Percentiles rank a stretch among this genome's conserved stretches.
These are phyloP conservation scores for Phytophthora palmivora DNA, from an alignment of 352 stramenopile species.

Conservation along the genomic window DNA sequence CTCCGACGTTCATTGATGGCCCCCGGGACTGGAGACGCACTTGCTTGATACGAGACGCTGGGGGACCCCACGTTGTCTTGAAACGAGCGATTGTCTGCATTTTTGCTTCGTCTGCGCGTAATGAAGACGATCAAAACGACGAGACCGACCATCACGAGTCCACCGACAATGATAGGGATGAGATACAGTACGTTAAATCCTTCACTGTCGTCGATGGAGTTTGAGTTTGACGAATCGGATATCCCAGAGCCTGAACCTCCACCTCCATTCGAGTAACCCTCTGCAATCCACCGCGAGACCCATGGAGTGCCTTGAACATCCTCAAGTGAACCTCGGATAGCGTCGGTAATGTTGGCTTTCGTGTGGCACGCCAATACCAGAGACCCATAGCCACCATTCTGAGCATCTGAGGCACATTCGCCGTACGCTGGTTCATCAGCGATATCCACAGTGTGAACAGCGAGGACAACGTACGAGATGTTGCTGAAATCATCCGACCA, in stretches of 20 bases:
- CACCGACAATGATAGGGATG: constrained; percentile 11
- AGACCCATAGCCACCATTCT: constrained; percentile 24
- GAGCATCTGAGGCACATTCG: constrained; percentile 1
- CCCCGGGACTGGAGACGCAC: not conserved
- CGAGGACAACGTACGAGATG: constrained; percentile 20
- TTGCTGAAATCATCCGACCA: constrained; percentile 16
- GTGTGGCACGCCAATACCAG: constrained; percentile 24
- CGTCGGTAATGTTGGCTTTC: constrained; percentile 5
- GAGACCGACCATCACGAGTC: constrained; percentile 1
- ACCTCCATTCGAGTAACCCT: constrained; percentile 6
- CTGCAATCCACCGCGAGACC: constrained; percentile 19
- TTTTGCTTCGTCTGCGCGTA: constrained; percentile 1
- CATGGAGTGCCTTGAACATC: constrained; percentile 17
- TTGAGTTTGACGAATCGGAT: not conserved
- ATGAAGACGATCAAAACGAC: constrained; percentile 1
- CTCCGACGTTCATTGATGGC: not conserved
- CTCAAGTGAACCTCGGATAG: not conserved
- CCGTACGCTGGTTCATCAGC: constrained; percentile 14
- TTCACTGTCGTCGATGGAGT: not conserved
- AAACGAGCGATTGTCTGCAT: not conserved
- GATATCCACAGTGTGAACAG: constrained; percentile 14
- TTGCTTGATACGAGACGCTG: not conserved
- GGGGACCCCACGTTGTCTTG: not conserved
- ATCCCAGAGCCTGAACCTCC: not conserved
- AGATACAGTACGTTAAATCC: constrained; percentile 16